A percentile compares a stretch with the other conserved stretches of the same genome.
phyloP scores from a whole-genome alignment of 225 moss, liverwort and hornwort species.

The Anthoceros angustus region DNA sequence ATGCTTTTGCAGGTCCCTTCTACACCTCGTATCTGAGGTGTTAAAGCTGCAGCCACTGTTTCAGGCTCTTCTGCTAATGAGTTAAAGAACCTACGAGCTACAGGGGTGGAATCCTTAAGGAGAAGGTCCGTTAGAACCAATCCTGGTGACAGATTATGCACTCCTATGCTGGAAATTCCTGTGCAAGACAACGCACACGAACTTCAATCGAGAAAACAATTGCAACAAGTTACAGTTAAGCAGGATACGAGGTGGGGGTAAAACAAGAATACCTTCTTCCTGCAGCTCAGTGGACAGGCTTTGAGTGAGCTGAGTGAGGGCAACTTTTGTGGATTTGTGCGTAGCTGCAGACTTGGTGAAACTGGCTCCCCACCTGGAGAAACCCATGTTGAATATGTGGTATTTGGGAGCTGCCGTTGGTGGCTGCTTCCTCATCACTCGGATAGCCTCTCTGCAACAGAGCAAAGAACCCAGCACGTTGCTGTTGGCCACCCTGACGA shows the following conservation, averaged over 20 bases:
- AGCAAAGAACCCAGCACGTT: constrained; percentile 86
- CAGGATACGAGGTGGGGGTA: not conserved
- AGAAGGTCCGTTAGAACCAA: constrained; percentile 75
- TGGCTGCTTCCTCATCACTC: constrained; percentile 58
- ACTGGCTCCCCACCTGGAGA: constrained; percentile 72
- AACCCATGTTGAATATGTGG: constrained; percentile 99
- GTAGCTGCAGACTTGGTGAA: constrained; percentile 94
- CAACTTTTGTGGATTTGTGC: constrained; percentile 87
- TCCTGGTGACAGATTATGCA: constrained; percentile 92
- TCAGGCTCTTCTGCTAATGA: constrained; percentile 89
- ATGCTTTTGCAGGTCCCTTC: constrained; percentile 58
- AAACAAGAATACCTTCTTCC: constrained; percentile 17
- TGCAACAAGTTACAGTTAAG: no score
- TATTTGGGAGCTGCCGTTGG: constrained; percentile 33
- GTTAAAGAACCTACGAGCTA: constrained; percentile 87
- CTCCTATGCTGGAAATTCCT: constrained; percentile 77
- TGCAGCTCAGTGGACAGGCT: constrained; percentile 65
- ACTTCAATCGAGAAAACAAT: no score
- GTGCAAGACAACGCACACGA: constrained; percentile 8
- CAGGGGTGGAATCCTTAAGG: constrained; percentile 69
- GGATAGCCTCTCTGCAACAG: constrained; percentile 84
- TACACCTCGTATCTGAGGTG: constrained; percentile 49
- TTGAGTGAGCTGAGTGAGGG: constrained; percentile 73
- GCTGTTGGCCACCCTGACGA: constrained; percentile 68
- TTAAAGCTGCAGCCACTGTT: constrained; percentile 55